phyloP scores from a whole-genome alignment of 2,329 filamentous ascomycete species.

The Ceratocystis huliohia region DNA sequence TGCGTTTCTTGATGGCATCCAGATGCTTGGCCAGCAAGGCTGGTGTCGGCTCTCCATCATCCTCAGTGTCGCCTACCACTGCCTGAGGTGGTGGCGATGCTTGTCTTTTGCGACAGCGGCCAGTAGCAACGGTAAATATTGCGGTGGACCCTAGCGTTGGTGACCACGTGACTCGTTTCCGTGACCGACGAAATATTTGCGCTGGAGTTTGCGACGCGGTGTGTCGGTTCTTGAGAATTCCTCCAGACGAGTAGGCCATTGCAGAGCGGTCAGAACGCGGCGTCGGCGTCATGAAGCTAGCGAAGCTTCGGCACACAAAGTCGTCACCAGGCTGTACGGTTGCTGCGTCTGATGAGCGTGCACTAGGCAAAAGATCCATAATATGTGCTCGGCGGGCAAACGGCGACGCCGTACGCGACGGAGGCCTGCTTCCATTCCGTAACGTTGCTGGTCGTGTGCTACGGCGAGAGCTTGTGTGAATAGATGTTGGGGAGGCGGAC shows the following conservation, averaged over 20 bases:
- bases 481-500: neutral
- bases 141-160: slow-evolving; percentile 20
- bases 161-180: slow-evolving; percentile 32
- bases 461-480: neutral
- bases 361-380: slow-evolving; percentile 18
- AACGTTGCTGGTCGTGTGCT: neutral
- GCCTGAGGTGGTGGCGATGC: slow-evolving; percentile 14
- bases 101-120: slow-evolving; percentile 6
- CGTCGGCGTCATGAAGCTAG: slow-evolving; percentile 17
- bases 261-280: neutral
- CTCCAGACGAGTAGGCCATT: slow-evolving; percentile 2
- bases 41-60: slow-evolving; percentile 22
- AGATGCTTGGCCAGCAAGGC: slow-evolving; percentile 18
- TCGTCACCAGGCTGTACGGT: slow-evolving; percentile 6
- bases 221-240: slow-evolving; percentile 13
- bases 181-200: neutral
- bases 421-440: neutral
- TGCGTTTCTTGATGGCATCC: slow-evolving; percentile 12
- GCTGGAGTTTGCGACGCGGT: neutral
- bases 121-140: slow-evolving; percentile 15
- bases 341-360: slow-evolving; percentile 8
- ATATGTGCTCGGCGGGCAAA: slow-evolving; percentile 9
- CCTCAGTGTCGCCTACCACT: neutral
- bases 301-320: slow-evolving; percentile 20
- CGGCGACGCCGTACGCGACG: neutral